A percentile compares a stretch with the other conserved stretches of the same genome.
phyloP scores from a whole-genome alignment of 192 early-diverging fungal genomes.

The Podila epicladia region DNA sequence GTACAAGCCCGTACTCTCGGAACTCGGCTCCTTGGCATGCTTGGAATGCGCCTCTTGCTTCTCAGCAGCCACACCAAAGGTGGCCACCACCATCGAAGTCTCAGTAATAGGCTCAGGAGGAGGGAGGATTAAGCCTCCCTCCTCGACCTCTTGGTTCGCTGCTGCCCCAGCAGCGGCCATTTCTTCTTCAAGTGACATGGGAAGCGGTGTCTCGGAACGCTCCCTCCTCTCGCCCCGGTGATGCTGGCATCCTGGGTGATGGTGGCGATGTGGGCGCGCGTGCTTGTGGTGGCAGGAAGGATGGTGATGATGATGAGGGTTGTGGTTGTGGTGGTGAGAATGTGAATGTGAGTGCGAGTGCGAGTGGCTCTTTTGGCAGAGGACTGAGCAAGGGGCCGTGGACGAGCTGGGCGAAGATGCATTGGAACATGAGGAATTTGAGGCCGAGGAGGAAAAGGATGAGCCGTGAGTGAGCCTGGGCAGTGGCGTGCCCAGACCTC shows the following conservation, averaged over 20 bases:
- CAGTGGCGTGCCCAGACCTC: conserved; percentile 7
- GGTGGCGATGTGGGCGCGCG: conserved; percentile 7
- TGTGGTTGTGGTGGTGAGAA: conserved; percentile 6
- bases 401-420: conserved; percentile 35
- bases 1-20: no score
- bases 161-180: neutral
- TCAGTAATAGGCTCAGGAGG: neutral
- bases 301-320: conserved; percentile 16
- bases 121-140: conserved; percentile 5
- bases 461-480: conserved; percentile 30
- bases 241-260: conserved; percentile 1
- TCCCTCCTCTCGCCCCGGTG: neutral
- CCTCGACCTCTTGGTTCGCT: neutral
- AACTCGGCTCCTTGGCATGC: no score
- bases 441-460: conserved; percentile 15
- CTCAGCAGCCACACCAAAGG: conserved; percentile 28
- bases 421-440: conserved; percentile 33
- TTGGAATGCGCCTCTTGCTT: neutral
- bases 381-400: conserved; percentile 16
- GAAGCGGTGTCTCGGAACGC: neutral
- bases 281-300: conserved; percentile 16
- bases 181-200: neutral
- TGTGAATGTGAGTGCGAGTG: conserved; percentile 16
- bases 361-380: conserved; percentile 11
- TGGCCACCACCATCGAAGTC: conserved; percentile 22